A percentile compares a stretch with the other conserved stretches of the same genome.
These are phyloP conservation scores for Colletotrichum liaoningense DNA, from an alignment of 2,329 filamentous ascomycete species.

Conservation along the genomic window DNA sequence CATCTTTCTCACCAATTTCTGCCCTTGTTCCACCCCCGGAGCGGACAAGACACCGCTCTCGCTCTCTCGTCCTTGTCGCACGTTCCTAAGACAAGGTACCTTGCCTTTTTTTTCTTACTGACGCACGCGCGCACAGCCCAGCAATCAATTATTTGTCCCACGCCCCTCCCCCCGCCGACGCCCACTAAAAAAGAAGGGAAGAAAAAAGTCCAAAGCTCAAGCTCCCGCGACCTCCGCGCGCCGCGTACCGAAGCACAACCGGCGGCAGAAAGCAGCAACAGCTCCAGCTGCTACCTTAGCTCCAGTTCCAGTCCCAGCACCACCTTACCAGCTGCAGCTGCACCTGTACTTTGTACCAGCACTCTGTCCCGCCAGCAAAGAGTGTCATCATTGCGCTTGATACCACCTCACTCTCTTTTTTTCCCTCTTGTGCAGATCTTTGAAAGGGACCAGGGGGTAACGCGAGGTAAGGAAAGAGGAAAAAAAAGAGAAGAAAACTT, in stretches of 20 bases:
- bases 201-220: conserved; percentile 27
- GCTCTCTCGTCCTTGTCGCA: conserved; percentile 27
- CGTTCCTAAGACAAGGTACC: conserved; percentile 16
- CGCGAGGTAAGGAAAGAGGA: conserved; percentile 8
- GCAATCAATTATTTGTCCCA: conserved; percentile 21
- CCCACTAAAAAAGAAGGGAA: background rate
- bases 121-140: conserved; percentile 35
- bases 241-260: conserved; percentile 14
- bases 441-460: background rate
- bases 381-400: conserved; percentile 13
- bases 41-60: conserved; percentile 34
- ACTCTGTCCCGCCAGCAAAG: background rate
- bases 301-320: background rate
- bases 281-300: background rate
- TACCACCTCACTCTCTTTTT: background rate
- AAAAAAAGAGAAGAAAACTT: conserved; percentile 11
- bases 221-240: conserved; percentile 32
- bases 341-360: background rate
- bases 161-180: conserved; percentile 7
- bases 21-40: conserved; percentile 29
- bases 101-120: conserved; percentile 8
- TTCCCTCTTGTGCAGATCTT: background rate
- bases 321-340: too few relatives aligned
- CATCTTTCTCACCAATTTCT: conserved; percentile 32
- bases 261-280: background rate